Percentiles rank a stretch among this genome's conserved stretches.
These are phyloP conservation scores for Cryptococcus sp. DNA, from an alignment of 1,284 basidiomycete genomes.

Conservation along the genomic window DNA sequence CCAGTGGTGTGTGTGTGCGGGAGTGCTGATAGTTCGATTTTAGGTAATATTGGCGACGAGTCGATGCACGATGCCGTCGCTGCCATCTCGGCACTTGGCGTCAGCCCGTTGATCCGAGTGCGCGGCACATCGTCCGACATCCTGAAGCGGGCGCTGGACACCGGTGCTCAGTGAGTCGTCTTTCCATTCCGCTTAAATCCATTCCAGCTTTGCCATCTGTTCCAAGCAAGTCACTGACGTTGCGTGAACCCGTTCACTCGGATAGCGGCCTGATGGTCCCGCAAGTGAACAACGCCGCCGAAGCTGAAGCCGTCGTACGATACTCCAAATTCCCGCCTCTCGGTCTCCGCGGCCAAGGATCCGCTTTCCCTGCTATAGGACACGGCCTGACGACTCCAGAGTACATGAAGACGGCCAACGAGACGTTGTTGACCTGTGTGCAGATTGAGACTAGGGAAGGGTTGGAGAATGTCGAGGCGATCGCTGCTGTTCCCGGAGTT, in stretches of 20 bases:
- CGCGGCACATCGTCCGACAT: constrained; percentile 28
- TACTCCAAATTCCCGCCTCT: constrained; percentile 42
- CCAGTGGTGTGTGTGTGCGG: neutral
- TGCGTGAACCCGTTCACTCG: neutral
- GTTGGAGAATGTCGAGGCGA: constrained; percentile 41
- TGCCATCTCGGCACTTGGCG: constrained; percentile 32
- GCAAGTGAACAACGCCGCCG: constrained; percentile 37
- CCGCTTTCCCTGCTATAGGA: constrained; percentile 35
- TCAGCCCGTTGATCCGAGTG: constrained; percentile 37
- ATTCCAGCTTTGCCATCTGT: too few relatives aligned
- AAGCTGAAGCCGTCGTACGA: constrained; percentile 31
- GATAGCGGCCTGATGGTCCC: constrained; percentile 44
- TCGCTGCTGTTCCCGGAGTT: constrained; percentile 36
- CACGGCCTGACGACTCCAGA: constrained; percentile 36
- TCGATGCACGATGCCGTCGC: constrained; percentile 41
- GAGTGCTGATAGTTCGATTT: neutral
- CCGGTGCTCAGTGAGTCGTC: constrained; percentile 44
- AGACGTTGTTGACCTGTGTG: constrained; percentile 34
- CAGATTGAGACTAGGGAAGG: constrained; percentile 44
- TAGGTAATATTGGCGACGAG: constrained; percentile 33
- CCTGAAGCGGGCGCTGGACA: constrained; percentile 45
- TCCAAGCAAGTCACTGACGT: neutral
- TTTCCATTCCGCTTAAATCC: neutral
- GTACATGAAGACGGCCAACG: constrained; percentile 38
- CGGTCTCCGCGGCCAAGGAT: constrained; percentile 44